These are phyloP conservation scores for Nakataea oryzae DNA, from an alignment of 2,329 filamentous ascomycete genomes.

Conservation along the genomic window DNA sequence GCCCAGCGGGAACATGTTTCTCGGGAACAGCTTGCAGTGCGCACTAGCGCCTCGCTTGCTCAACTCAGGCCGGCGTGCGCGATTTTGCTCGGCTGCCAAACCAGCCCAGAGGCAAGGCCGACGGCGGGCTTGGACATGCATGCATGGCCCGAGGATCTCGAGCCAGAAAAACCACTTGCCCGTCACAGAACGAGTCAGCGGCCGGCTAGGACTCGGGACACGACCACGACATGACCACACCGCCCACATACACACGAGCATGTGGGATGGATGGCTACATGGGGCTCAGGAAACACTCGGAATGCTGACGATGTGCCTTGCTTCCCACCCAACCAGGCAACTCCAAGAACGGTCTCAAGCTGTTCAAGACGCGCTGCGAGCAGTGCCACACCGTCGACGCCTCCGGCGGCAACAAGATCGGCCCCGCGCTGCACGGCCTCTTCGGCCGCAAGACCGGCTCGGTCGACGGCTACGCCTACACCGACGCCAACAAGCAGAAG, in stretches of 20 bases:
- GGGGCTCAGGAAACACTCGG: not conserved
- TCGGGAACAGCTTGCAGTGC: not conserved
- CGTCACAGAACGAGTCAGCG: not conserved
- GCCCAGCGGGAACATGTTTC: too few species aligned
- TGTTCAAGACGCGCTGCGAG: conserved; percentile 98
- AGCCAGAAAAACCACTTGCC: not conserved
- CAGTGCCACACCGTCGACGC: conserved; percentile 96
- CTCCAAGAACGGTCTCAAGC: conserved; percentile 89
- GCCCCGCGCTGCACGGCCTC: conserved; percentile 91
- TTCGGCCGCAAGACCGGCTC: conserved; percentile 93
- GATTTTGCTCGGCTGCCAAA: not conserved
- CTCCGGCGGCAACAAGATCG: conserved; percentile 93
- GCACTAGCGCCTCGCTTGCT: not conserved
- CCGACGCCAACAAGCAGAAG: conserved; percentile 98
- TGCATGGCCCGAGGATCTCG: not conserved
- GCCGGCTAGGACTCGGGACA: not conserved
- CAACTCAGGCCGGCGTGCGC: not conserved
- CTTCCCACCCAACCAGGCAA: conserved; percentile 56
- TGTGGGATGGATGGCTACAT: not conserved
- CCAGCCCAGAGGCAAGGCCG: not conserved
- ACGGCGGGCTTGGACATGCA: not conserved
- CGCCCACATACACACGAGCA: too few species aligned
- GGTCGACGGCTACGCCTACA: conserved; percentile 91
- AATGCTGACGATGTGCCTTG: not conserved
- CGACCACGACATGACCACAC: not conserved